These are phyloP conservation scores for Cytospora schulzeri DNA, from an alignment of 2,329 filamentous ascomycete species.

Conservation along the genomic window DNA sequence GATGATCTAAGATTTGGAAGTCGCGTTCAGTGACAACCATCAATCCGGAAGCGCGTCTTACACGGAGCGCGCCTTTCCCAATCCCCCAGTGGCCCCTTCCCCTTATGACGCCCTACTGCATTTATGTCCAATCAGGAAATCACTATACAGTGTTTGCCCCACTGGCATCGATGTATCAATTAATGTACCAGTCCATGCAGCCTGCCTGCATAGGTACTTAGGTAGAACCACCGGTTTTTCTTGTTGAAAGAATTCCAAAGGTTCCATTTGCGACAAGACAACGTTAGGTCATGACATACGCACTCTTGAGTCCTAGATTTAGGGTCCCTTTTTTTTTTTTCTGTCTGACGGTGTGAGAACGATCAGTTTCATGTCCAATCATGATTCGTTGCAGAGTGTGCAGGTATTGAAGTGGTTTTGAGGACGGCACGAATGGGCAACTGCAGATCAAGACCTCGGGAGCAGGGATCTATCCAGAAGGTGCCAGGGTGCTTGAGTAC, in stretches of 20 bases:
- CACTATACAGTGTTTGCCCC: not conserved
- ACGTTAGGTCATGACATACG: no score
- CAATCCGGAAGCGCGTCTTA: conserved; percentile 6
- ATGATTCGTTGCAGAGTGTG: not conserved
- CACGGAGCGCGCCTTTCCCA: not conserved
- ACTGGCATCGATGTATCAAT: not conserved
- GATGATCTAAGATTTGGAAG: conserved; percentile 3
- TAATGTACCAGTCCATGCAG: no score
- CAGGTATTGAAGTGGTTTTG: not conserved
- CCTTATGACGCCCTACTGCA: conserved; percentile 13
- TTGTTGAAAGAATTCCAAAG: no score
- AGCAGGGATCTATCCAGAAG: not conserved
- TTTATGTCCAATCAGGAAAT: conserved; percentile 6
- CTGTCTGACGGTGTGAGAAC: no score
- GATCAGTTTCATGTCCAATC: not conserved
- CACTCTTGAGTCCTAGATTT: no score
- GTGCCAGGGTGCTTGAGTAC: not conserved
- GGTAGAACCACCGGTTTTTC: no score
- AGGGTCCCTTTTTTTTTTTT: no score
- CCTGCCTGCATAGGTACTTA: not conserved
- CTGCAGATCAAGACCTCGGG: not conserved
- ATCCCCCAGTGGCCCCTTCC: no score
- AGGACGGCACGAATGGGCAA: not conserved
- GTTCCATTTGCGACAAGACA: not conserved
- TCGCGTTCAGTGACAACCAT: conserved; percentile 5